Conservation (phyloP, 106 monocot species). For the Dioscorea zingiberensis region DNA sequence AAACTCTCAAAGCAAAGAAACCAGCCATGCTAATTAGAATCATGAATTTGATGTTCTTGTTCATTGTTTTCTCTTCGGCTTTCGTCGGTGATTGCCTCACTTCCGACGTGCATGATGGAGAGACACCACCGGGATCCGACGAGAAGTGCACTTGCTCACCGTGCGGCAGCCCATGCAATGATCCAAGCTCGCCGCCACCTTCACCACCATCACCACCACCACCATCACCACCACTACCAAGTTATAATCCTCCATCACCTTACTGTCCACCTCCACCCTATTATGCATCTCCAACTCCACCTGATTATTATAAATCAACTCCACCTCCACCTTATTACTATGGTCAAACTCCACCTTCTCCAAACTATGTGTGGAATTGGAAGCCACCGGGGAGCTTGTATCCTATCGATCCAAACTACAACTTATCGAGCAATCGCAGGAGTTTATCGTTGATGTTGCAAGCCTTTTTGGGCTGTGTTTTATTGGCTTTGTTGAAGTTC, state of each 20-base stretch:
- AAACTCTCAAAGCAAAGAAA: too few relatives aligned
- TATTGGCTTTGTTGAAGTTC: too few relatives aligned
- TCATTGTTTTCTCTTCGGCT: too few relatives aligned
- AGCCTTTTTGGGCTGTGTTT: too few relatives aligned
- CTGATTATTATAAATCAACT: background rate
- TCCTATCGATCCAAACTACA: background rate
- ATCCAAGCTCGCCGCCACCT: background rate
- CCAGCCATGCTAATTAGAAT: too few relatives aligned
- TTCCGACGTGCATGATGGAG: too few relatives aligned
- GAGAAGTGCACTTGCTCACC: constrained; percentile 4
- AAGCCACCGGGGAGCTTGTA: constrained; percentile 1
- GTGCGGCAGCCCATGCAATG: background rate
- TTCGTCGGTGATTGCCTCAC: too few relatives aligned
- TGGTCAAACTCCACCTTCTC: background rate
- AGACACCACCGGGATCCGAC: background rate
- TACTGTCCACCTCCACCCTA: background rate
- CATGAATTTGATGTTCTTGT: too few relatives aligned
- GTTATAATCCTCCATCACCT: background rate
- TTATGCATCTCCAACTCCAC: background rate
- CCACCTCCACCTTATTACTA: background rate
- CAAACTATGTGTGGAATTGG: background rate
- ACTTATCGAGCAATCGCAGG: background rate
- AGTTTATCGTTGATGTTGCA: background rate
- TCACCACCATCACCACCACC: constrained; percentile 1
- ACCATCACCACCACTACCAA: background rate